Evolutionary conservation across 306 rosid genomes (phyloP), one percentile per base, ranked within the genome.

Genomic region (Prunus mira): DNA sequence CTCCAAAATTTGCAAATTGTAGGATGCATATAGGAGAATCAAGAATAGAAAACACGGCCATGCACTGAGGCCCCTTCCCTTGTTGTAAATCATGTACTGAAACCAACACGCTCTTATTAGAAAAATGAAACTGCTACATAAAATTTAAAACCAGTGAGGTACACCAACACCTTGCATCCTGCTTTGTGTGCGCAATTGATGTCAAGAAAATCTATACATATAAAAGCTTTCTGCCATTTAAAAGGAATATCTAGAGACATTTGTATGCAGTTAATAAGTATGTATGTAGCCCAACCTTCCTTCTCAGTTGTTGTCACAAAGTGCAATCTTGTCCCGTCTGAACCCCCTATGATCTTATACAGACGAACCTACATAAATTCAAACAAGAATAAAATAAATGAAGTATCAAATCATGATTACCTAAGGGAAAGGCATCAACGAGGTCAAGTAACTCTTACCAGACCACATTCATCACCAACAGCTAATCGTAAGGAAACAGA

Each of bases 381-480:
- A 78, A 80, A 79, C 50, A 47, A 68, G 38, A 61, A 81, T 69
- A 78, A 32, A 78, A 52, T 83, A 54, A 79, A 50, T 54, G 66
- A 38, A 82, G 65, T 57, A 77, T 76, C 57, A 72, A 55, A 75
- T 69, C 34, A 71, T 70, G 43, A 71, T 74, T 68, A 69, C 65
- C 74, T 79, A 49, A 50, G 12, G 76, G 74, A 78, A 63, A 28
- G 27, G 69, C 17, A 72, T 58, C 51, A 64, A 25, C 32, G 68
- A 73, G 67, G 62, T 46, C 66, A 66, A 76, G 60, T 63, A 61
- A 71, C 51, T 74, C 87, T 83, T 85, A 93, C 98, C 87, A 83
- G 76, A 58, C 98, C 98, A 83, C 82, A 81, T 74, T 86, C 81
- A 82, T 86, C 81, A 76, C 98, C 97, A 67, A 87, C 80, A 65